Conservation (phyloP, 2,329 filamentous ascomycete species). For the Fusarium sterilihyphosum region DNA sequence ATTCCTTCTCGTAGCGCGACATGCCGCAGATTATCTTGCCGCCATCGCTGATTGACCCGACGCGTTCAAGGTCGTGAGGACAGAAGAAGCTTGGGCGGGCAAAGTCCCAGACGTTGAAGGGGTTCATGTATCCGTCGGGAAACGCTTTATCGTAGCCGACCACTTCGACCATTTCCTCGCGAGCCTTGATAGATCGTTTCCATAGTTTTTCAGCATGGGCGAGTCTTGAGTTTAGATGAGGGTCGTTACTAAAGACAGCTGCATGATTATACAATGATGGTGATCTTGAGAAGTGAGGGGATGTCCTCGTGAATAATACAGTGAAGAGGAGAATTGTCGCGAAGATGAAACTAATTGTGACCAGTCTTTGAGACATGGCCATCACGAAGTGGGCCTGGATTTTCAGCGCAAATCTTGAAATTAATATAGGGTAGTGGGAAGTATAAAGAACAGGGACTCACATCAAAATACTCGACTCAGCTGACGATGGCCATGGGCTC, state of each 20-base stretch:
- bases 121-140: not conserved
- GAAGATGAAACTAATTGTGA: not conserved
- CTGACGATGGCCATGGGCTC: accelerated
- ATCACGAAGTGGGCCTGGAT: too few species aligned
- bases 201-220: not conserved
- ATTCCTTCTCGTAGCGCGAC: constrained; percentile 1
- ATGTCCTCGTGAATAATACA: not conserved
- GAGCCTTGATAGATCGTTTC: not conserved
- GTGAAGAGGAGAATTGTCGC: not conserved
- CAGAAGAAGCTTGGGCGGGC: not conserved
- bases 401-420: not conserved
- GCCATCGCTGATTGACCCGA: not conserved
- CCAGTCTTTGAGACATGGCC: not conserved
- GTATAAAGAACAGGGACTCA: not conserved
- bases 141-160: not conserved
- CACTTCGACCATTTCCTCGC: not conserved
- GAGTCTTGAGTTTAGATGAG: not conserved
- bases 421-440: not conserved
- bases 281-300: not conserved
- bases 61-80: not conserved
- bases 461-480: too few species aligned
- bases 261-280: accelerated
- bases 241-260: not conserved
- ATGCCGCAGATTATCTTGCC: not conserved
- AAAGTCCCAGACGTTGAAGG: not conserved